A percentile compares a stretch with the other conserved stretches of the same genome.
Conservation (phyloP, 2,329 filamentous ascomycete genomes). For the Pseudocercospora pini-densiflorae region DNA sequence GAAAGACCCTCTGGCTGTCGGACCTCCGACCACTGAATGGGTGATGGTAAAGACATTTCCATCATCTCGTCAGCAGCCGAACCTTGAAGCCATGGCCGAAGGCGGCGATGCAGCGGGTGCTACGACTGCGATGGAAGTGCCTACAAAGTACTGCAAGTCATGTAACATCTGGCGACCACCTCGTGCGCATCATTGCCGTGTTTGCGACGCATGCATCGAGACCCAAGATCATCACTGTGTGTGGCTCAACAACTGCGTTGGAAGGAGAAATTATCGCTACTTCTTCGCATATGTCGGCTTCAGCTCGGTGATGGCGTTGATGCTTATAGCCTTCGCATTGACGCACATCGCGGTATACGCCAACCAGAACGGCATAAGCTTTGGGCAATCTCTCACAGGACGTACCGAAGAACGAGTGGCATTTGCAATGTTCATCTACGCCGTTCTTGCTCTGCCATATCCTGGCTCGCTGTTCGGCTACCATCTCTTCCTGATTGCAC, state of each 20-base stretch:
- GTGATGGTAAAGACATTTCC: slow-evolving; percentile 66
- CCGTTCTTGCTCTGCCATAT: slow-evolving; percentile 74
- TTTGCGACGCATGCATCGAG: slow-evolving; percentile 97
- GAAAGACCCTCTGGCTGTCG: slow-evolving; percentile 74
- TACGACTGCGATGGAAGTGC: slow-evolving; percentile 88
- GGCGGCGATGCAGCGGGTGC: slow-evolving; percentile 41
- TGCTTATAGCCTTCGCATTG: slow-evolving; percentile 77
- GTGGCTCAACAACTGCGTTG: slow-evolving; percentile 98
- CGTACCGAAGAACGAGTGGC: slow-evolving; percentile 37
- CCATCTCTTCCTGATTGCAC: slow-evolving; percentile 86
- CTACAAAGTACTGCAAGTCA: slow-evolving; percentile 96
- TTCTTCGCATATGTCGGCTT: slow-evolving; percentile 91
- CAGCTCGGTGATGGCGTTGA: slow-evolving; percentile 75
- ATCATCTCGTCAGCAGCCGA: slow-evolving; percentile 13
- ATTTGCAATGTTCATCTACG: slow-evolving; percentile 88
- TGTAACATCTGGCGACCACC: slow-evolving; percentile 98
- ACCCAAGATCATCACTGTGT: slow-evolving; percentile 98
- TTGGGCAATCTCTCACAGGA: slow-evolving; percentile 62
- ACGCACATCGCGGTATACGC: slow-evolving; percentile 78
- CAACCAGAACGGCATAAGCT: slow-evolving; percentile 65
- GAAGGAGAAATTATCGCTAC: slow-evolving; percentile 95
- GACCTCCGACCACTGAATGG: slow-evolving; percentile 91
- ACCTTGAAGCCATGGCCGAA: slow-evolving; percentile 22
- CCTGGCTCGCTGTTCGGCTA: slow-evolving; percentile 83
- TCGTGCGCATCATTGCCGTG: slow-evolving; percentile 91